Base-by-base conservation (phyloP, 108 stramenopile genomes). In the Epithemia pelagica region DNA sequence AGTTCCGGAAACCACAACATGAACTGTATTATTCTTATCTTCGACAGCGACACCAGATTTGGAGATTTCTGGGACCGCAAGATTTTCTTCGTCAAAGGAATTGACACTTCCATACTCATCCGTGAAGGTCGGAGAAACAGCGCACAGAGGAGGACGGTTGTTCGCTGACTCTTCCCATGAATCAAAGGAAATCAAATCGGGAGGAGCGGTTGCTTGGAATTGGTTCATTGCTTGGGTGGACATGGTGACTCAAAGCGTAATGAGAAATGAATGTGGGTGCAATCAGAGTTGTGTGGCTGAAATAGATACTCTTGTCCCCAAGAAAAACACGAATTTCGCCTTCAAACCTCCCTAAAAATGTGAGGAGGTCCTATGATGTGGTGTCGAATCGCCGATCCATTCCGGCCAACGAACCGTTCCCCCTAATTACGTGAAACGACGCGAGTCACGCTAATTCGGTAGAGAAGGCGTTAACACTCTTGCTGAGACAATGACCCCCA, bases 151-250 rank as follows among this genome's bases (percentile, higher is more conserved):
- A 5, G 56, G 56, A 8, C 15, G 5, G 8, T 7, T 5, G 26
- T 23, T 58, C 15, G 56, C 22, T 23, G 21, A 58, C 8, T 58
- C 25, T 58, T 58, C 56, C 56, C 56, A 58, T 23, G 56, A 58
- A 58, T n/a, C 56, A 58, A 19, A 58, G 18, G 56, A 58, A 58
- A 58, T 23, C 56, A 58, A 58, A 27, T 58, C 56, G 26, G 56
- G 56, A 58, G 26, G 25, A 58, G 56, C 5, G 37, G 15, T 46
- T 5, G 37, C 15, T 46, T 5, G 10, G 10, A 46, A 46, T 46
- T 15, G 37, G 15, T 15, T 46, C 37, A 46, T 46, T 15, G n/a
- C n/a, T n/a, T n/a, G n/a, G n/a, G 37, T 46, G 37, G 37, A 46
- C 37, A 15, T 46, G 5, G 37, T 15, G 15, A 15, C 37, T 46